Conservation (phyloP, 331 rosid species). For the Malus hybrid region DNA sequence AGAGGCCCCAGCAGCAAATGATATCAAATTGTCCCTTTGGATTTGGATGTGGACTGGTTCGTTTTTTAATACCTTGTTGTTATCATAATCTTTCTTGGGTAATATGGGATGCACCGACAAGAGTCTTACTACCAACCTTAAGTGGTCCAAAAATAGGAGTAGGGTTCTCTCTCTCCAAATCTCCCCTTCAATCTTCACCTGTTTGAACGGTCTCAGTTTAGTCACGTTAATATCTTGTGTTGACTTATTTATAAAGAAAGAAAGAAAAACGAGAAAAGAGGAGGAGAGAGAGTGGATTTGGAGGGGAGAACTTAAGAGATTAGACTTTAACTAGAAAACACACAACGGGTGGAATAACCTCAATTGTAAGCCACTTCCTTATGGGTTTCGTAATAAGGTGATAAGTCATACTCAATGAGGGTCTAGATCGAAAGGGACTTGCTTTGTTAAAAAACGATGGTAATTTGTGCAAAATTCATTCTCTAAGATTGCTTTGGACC, state of each 20-base stretch:
- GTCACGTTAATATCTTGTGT: accelerated
- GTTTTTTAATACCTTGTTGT: slow-evolving; percentile 15
- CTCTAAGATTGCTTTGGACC: background rate
- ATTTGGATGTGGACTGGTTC: slow-evolving; percentile 6
- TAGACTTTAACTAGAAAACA: background rate
- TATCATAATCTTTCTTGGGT: background rate
- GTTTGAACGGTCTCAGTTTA: too few relatives aligned
- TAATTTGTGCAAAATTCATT: background rate
- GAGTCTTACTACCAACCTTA: background rate
- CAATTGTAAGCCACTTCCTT: background rate
- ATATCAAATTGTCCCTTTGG: background rate
- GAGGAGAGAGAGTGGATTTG: too few relatives aligned
- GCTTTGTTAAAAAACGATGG: background rate
- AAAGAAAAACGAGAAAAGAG: accelerated
- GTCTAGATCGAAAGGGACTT: background rate
- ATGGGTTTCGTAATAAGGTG: background rate
- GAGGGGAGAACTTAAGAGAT: background rate
- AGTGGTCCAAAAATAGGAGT: background rate
- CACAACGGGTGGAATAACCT: background rate
- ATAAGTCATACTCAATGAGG: slow-evolving; percentile 4
- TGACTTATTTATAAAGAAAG: too few relatives aligned
- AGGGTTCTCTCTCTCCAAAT: too few relatives aligned
- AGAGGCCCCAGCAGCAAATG: slow-evolving; percentile 14
- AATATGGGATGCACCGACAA: slow-evolving; percentile 13
- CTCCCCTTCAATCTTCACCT: too few relatives aligned